Base-by-base conservation (phyloP, 306 rosid species). In the Ormosia semicastrata region DNA sequence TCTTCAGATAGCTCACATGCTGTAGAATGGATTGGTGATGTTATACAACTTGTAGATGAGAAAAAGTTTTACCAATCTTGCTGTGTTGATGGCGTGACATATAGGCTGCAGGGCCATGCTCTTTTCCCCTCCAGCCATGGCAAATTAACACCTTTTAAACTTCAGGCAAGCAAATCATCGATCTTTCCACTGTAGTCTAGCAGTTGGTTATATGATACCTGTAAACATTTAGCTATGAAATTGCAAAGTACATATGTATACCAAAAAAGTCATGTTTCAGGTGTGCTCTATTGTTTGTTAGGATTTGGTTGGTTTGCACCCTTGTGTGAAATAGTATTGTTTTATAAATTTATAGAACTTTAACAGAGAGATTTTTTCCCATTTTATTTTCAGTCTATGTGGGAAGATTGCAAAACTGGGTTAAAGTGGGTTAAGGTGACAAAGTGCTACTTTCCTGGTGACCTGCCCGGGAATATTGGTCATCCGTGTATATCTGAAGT, bases 21-120 rank as follows among this genome's bases (percentile, higher is more conserved):
- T 58, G 87, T 96, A 70, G 88, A 93, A 87, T 96, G 99, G 99
- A 79, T 89, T 50, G 99, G 96, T 34, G 85, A 84, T 78, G 81
- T 64, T 52, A 50, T 82, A 73, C 86, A 84, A 56, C 62, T 80
- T 66, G 78, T 59, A 17, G 92, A 89, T 52, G 91, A 78, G 83
- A 90, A 85, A 82, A 74, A 77, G 66, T 91, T 73, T 88, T 95
- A 89, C 77, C 79, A 76, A 50, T 87, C 97, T 78, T 95, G 98
- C 76, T 54, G 87, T 14, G 73, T 93, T 63, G 87, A 85, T 85
- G 98, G 97, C 66, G 88, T 88, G 77, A 81, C 85, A 14, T 92
- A 93, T 85, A 84, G 87, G 76, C 84, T 93, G 81, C 91, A 88
- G 56, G 93, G 87, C 66, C 92, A 90, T 84, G 97, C 90, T 69